phyloP scores from a whole-genome alignment of 1,284 basidiomycete species.

The Trametes polyzona region DNA sequence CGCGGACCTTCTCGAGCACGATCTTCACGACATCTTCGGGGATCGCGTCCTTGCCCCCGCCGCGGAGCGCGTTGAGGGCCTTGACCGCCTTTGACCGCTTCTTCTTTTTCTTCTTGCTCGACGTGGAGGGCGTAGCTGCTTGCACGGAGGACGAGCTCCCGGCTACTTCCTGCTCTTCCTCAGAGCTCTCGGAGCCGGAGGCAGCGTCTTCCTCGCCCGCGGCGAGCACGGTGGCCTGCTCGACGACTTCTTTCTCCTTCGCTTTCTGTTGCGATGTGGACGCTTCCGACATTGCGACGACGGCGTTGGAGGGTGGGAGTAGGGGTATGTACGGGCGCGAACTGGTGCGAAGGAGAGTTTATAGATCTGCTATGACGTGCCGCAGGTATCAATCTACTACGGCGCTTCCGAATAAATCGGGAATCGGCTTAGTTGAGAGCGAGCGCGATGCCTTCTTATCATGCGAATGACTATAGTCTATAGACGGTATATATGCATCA shows the following conservation, averaged over 20 bases:
- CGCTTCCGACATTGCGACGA: slow-evolving; percentile 22
- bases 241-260: slow-evolving; percentile 47
- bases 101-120: slow-evolving; percentile 76
- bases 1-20: slow-evolving; percentile 63
- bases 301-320: not conserved
- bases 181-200: slow-evolving; percentile 42
- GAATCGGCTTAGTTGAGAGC: not conserved
- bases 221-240: slow-evolving; percentile 33
- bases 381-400: not conserved
- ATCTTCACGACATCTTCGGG: slow-evolving; percentile 63
- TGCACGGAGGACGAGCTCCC: slow-evolving; percentile 31
- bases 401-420: slow-evolving; percentile 18
- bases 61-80: slow-evolving; percentile 52
- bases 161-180: slow-evolving; percentile 31
- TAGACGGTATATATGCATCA: no score
- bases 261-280: slow-evolving; percentile 39
- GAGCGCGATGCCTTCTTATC: not conserved
- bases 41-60: slow-evolving; percentile 49
- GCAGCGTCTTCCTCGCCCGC: slow-evolving; percentile 28
- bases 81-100: slow-evolving; percentile 70
- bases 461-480: no score
- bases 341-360: not conserved
- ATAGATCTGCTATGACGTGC: slow-evolving; percentile 1
- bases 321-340: not conserved
- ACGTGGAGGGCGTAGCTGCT: slow-evolving; percentile 35